These are phyloP conservation scores for Davidsoniella neocaledoniae DNA, from an alignment of 2,329 filamentous ascomycete species.

Conservation along the genomic window DNA sequence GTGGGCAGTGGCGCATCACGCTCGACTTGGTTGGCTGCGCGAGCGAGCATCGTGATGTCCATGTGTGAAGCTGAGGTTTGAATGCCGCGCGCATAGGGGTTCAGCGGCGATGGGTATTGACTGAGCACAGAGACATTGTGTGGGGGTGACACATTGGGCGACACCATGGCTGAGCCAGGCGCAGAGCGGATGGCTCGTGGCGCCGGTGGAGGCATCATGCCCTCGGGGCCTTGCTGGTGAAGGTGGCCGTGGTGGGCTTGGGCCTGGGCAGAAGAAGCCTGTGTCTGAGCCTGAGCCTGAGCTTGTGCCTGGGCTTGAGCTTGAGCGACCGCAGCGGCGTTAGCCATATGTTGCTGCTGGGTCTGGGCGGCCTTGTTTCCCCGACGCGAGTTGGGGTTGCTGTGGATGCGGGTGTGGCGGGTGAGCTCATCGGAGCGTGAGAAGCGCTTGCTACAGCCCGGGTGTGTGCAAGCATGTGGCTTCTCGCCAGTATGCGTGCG, in stretches of 20 bases:
- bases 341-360: constrained; percentile 56
- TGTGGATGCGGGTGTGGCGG: constrained; percentile 93
- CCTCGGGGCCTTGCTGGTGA: constrained; percentile 25
- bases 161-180: constrained; percentile 68
- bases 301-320: constrained; percentile 65
- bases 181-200: constrained; percentile 77
- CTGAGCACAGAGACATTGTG: constrained; percentile 67
- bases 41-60: constrained; percentile 44
- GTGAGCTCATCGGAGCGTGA: constrained; percentile 93
- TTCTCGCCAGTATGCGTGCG: constrained; percentile 97
- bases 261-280: no score
- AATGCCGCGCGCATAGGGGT: constrained; percentile 29
- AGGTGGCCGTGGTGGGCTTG: constrained; percentile 22
- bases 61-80: constrained; percentile 23
- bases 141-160: constrained; percentile 91
- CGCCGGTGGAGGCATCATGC: constrained; percentile 56
- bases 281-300: constrained; percentile 56
- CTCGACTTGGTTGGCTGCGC: constrained; percentile 44
- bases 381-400: constrained; percentile 90
- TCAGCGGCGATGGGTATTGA: constrained; percentile 17
- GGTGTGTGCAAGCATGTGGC: constrained; percentile 88
- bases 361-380: constrained; percentile 59
- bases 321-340: neutral
- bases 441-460: constrained; percentile 93
- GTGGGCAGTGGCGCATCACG: constrained; percentile 25